These are phyloP conservation scores for Rhodotorula babjevae DNA, from an alignment of 768 basidiomycete genomes.

Conservation along the genomic window DNA sequence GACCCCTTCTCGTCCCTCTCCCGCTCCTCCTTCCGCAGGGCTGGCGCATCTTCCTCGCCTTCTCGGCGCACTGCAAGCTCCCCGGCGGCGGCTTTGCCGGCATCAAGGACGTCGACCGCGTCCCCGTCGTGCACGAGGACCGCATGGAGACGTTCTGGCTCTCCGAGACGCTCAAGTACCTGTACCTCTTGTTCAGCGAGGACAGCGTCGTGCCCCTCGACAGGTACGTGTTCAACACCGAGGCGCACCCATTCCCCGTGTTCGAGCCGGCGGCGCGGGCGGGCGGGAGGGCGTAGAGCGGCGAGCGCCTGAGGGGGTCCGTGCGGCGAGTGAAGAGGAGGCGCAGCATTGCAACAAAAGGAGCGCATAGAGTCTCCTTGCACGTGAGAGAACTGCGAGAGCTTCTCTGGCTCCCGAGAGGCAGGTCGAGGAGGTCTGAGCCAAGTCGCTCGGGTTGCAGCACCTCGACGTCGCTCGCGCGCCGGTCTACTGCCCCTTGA, in stretches of 20 bases:
- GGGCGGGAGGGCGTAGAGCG: neutral
- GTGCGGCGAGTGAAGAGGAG: no score
- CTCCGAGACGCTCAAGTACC: constrained; percentile 85
- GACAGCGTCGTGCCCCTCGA: constrained; percentile 65
- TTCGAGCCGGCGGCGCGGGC: constrained; percentile 17
- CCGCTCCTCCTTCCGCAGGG: constrained; percentile 48
- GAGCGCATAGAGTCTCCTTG: no score
- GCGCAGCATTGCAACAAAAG: no score
- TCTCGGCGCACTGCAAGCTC: constrained; percentile 68
- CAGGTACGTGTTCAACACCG: constrained; percentile 85
- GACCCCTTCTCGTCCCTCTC: neutral
- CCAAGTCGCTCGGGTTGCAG: no score
- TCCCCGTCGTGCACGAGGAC: constrained; percentile 66
- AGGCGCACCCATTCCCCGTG: constrained; percentile 48
- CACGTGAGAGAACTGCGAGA: no score
- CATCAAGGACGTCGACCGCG: constrained; percentile 75
- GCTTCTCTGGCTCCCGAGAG: no score
- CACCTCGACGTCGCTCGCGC: no score
- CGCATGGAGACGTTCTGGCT: constrained; percentile 95
- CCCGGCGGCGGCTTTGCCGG: constrained; percentile 75
- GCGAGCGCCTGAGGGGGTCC: no score
- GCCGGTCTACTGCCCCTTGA: neutral
- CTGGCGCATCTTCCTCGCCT: constrained; percentile 84
- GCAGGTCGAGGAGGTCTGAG: no score
- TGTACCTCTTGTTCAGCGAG: constrained; percentile 80